Evolutionary conservation across 192 early-diverging fungal genomes (phyloP).

Genomic region (Kappamyces sp.): DNA sequence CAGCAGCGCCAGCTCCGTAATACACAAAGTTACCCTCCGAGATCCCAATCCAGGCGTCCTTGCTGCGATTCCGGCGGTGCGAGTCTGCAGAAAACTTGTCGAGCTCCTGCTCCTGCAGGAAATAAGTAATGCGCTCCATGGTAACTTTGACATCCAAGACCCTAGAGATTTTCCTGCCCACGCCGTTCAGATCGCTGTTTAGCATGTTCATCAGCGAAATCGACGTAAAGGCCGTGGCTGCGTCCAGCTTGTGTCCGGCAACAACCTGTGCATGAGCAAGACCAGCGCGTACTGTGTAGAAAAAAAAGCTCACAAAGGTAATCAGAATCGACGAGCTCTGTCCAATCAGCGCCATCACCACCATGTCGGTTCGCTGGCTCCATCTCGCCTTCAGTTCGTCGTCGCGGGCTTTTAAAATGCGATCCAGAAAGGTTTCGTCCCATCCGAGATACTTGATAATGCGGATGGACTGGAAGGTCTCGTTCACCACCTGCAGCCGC

Average conservation of each 20-base stretch:
- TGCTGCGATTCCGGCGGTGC: neutral
- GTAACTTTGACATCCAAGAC: conserved; percentile 29
- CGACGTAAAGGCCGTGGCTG: conserved; percentile 35
- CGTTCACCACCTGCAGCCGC: conserved; percentile 75
- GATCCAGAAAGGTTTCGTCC: conserved; percentile 28
- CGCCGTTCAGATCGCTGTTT: neutral
- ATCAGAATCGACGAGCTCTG: conserved; percentile 41
- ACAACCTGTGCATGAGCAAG: conserved; percentile 2
- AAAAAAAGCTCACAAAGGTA: conserved; percentile 48
- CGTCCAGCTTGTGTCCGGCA: conserved; percentile 26
- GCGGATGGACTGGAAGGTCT: conserved; percentile 63
- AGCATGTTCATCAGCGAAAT: conserved; percentile 21
- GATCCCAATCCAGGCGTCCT: conserved; percentile 10
- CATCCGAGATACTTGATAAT: conserved; percentile 70
- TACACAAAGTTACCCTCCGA: conserved; percentile 8
- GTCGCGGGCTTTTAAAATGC: conserved; percentile 21
- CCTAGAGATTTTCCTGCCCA: conserved; percentile 1
- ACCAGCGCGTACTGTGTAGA: conserved; percentile 31
- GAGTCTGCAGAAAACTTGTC: conserved; percentile 18
- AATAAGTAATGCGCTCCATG: conserved; percentile 28
- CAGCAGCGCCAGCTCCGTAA: neutral
- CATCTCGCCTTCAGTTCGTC: conserved; percentile 15
- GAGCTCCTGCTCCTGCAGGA: conserved; percentile 33
- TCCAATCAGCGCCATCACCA: conserved; percentile 1
- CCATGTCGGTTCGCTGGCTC: neutral